These are phyloP conservation scores for Athelia psychrophila DNA, from an alignment of 1,284 basidiomycete genomes.

Conservation along the genomic window DNA sequence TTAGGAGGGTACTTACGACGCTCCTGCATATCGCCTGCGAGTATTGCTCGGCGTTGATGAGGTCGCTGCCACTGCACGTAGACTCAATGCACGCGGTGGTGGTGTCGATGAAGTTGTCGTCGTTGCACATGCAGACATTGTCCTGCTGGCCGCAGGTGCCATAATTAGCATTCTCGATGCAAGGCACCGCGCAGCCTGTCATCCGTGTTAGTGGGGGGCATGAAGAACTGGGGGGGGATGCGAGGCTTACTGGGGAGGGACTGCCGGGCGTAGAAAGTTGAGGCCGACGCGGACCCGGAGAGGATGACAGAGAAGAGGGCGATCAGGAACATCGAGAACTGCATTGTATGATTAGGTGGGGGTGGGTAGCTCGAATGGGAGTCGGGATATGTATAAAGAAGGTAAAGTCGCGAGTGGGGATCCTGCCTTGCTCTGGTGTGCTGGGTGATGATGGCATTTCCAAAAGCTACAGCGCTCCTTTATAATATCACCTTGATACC, in stretches of 20 bases:
- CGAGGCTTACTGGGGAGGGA: constrained; percentile 34
- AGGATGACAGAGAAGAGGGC: constrained; percentile 39
- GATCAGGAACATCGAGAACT: constrained; percentile 49
- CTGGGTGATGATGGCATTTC: too few relatives aligned
- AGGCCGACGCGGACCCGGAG: constrained; percentile 35
- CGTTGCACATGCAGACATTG: constrained; percentile 52
- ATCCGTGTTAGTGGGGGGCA: neutral
- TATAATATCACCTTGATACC: too few relatives aligned
- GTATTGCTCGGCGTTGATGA: constrained; percentile 39
- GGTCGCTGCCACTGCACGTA: constrained; percentile 45
- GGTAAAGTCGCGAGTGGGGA: neutral
- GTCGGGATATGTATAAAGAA: neutral
- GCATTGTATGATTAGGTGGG: constrained; percentile 32
- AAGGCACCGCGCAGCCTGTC: constrained; percentile 49
- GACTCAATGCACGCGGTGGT: constrained; percentile 44
- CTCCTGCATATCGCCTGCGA: constrained; percentile 44
- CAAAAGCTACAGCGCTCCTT: too few relatives aligned
- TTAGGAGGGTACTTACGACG: constrained; percentile 46
- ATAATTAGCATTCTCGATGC: constrained; percentile 37
- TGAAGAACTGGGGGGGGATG: neutral
- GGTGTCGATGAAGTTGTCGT: constrained; percentile 38
- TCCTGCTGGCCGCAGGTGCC: constrained; percentile 41
- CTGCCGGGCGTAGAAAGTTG: constrained; percentile 32
- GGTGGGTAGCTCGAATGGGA: constrained; percentile 8
- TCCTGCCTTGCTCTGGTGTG: too few relatives aligned